phyloP scores from a whole-genome alignment of 176 grass and related monocot genomes.

The Chrysopogon serrulatus region DNA sequence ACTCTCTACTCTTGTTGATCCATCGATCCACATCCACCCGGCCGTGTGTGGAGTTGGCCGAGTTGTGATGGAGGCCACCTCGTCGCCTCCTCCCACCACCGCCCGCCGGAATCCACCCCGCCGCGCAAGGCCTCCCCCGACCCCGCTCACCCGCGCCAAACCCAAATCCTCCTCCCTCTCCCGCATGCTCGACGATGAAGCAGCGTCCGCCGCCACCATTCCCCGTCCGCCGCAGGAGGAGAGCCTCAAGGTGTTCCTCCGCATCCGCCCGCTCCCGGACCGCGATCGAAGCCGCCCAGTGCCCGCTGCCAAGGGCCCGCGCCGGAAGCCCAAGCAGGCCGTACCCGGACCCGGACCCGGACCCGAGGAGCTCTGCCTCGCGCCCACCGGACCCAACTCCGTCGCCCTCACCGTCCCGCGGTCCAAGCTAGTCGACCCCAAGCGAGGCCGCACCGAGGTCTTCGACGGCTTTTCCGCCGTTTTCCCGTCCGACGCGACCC shows the following conservation, averaged over 20 bases:
- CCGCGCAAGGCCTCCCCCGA: conserved; percentile 33
- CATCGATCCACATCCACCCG: too few relatives aligned
- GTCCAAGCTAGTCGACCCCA: conserved; percentile 46
- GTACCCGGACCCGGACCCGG: too few relatives aligned
- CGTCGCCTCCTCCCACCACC: conserved; percentile 54
- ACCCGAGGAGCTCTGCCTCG: conserved; percentile 40
- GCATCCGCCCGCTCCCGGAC: conserved; percentile 57
- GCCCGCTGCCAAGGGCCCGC: conserved; percentile 17
- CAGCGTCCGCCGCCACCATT: neutral
- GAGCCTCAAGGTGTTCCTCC: conserved; percentile 67
- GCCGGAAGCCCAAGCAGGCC: conserved; percentile 12
- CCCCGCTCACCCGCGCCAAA: conserved; percentile 12
- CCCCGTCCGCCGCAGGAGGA: neutral
- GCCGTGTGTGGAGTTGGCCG: too few relatives aligned
- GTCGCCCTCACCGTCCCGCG: conserved; percentile 65
- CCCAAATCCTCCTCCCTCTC: conserved; percentile 9
- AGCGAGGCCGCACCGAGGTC: conserved; percentile 59
- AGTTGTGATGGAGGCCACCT: neutral
- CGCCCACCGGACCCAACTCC: conserved; percentile 45
- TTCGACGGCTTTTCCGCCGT: conserved; percentile 84
- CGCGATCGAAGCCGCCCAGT: neutral
- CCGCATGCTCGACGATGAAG: conserved; percentile 1
- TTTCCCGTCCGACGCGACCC: conserved; percentile 56
- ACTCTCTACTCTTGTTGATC: too few relatives aligned
- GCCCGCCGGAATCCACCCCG: conserved; percentile 63